Evolutionary conservation across 352 stramenopile genomes (phyloP).

Genomic region (Thalassiosira sp.): DNA sequence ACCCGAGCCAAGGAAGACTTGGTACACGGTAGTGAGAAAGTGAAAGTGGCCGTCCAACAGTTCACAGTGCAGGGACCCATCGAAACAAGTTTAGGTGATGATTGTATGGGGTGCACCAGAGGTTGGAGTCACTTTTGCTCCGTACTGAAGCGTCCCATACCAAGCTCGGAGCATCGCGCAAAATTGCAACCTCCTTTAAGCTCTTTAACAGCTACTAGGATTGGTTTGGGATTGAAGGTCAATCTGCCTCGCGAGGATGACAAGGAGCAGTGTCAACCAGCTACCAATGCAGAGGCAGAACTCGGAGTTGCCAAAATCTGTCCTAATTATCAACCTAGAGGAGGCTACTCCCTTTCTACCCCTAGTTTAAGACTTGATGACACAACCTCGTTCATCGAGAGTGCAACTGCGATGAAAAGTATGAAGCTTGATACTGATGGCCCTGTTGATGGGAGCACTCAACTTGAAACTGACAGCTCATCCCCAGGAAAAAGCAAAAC

Average conservation of each 20-base stretch:
- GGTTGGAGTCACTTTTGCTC: constrained; percentile 81
- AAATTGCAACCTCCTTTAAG: constrained; percentile 74
- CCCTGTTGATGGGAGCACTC: background rate
- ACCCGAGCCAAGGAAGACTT: constrained; percentile 50
- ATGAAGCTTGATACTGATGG: constrained; percentile 9
- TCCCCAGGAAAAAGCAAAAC: constrained; percentile 16
- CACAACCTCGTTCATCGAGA: constrained; percentile 72
- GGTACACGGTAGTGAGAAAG: background rate
- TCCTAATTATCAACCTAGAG: constrained; percentile 41
- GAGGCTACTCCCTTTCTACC: constrained; percentile 44
- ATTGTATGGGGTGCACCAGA: constrained; percentile 74
- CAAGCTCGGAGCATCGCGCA: constrained; percentile 64
- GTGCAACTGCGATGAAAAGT: constrained; percentile 59
- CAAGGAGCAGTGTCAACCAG: background rate
- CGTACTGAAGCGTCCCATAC: constrained; percentile 66
- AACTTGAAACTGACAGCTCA: constrained; percentile 10
- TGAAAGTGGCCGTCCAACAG: constrained; percentile 61
- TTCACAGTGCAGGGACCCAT: constrained; percentile 76
- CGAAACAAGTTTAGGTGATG: constrained; percentile 75
- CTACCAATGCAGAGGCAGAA: background rate
- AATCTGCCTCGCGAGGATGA: constrained; percentile 31
- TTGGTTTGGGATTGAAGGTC: constrained; percentile 69
- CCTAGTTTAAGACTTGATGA: constrained; percentile 68
- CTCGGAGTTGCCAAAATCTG: constrained; percentile 27
- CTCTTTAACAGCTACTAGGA: constrained; percentile 68